Base-by-base conservation (phyloP, 78 protist species). In the Monocercomonoides exilis region DNA sequence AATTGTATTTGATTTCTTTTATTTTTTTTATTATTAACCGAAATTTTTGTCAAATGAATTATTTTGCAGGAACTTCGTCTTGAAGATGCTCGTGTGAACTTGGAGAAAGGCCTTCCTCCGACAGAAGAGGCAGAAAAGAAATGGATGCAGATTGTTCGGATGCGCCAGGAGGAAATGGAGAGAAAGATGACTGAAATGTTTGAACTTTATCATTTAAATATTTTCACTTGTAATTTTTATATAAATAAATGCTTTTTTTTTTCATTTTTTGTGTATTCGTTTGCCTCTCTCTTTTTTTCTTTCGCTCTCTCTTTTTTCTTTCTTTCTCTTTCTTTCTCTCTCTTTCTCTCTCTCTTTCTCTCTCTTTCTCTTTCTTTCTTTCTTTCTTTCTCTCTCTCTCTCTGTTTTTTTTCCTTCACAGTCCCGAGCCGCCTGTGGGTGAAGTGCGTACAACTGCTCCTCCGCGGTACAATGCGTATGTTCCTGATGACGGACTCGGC, bases 381-480 rank as follows among this genome's bases (percentile, higher is more conserved):
- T 54, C 70, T 21, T 6, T 21, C 5, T 21, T 21, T 6, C 6
- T 79, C 82, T 41, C 43, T 29, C 5, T 41, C 4, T 4, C 43
- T 4, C 11, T 21, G 82, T 21, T 6, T 41, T 29, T 79, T 6
- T 79, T 21, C 4, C 5, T 21, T 32, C 4, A 5, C 21, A 21
- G 6, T 4, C 82, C 5, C 4, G 89, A 41, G 3, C 6, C 21
- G 2, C 82, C 5, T 2, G 86, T 45, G 42, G 86, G 86, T 4
- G 86, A 6, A 5, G 86, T 84, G 6, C 5, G 5, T 80, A 88
- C 95, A 0, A 81, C 91, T 3, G 91, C 93, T 0, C 92, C 77
- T 80, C 90, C 89, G 11, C 88, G 96, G 1, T 90, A 91, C 35
- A 91, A 90, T 80, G 91, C 93, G 2, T 92, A 94, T 87, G 45